Evolutionary conservation across 2,329 filamentous ascomycete genomes (phyloP), one percentile per base, ranked within the genome.

Genomic region (Graphiopsis chlorocephala): DNA sequence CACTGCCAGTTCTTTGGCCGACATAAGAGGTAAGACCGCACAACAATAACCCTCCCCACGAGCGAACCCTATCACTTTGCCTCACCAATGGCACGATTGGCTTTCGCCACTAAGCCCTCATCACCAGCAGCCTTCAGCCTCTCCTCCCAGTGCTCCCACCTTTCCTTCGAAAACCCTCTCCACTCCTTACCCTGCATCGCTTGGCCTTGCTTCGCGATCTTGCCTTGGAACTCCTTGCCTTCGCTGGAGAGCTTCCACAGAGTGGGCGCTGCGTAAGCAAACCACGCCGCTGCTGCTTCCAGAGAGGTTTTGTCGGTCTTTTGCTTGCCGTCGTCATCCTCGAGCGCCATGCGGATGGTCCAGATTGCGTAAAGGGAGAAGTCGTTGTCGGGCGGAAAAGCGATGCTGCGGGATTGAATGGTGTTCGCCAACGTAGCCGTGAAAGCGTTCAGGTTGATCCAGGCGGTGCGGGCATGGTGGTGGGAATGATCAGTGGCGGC

Each of bases 361-460:
- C 73, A 75, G 28, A 75, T 66, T 50, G 68, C 67, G 48, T 71
- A 74, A 15, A 74, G 63, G 2, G 73, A 73, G 55, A 73, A 67
- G 63, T 73, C 72, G 55, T 28, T 57, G 6, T 45, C 33, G 26
- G 33, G 26, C 4, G 72, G 70, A 0, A 62, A 63, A 20, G 68
- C 55, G 15, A 68, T 64, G n/a, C 61, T 29, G 29, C 69, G 68
- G 14, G 67, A 55, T 31, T 70, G 64, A 10, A 63, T 63, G n/a
- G 69, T 64, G n/a, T 70, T 67, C 4, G 73, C 68, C 14, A 74
- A 60, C 3, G 67, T 63, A 1, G 73, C 72, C 1, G 69, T 66
- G 58, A 72, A 75, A 23, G 72, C 73, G 48, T 75, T 75, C 17
- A 73, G 57, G 62, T 75, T 75, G 25, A 71, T 66, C 73, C 73